A percentile compares a stretch with the other conserved stretches of the same genome.
These are phyloP conservation scores for Artomyces pyxidatus DNA, from an alignment of 768 basidiomycete species.

Conservation along the genomic window DNA sequence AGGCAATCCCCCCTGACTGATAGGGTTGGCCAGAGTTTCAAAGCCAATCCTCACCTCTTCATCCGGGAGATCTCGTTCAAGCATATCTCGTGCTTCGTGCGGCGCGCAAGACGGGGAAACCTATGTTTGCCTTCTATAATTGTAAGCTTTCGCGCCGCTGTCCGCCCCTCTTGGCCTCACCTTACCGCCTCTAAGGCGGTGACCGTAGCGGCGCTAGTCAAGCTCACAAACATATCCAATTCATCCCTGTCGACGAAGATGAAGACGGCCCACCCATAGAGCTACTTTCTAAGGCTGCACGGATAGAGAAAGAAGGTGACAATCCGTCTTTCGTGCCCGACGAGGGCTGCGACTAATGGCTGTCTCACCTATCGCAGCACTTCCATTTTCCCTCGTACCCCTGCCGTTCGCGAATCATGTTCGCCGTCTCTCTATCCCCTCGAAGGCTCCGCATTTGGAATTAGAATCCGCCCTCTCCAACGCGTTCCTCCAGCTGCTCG, in stretches of 20 bases:
- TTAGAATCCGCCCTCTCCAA: constrained; percentile 45
- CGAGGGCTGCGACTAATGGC: not conserved
- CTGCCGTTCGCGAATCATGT: constrained; percentile 82
- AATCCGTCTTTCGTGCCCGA: constrained; percentile 4
- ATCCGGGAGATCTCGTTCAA: constrained; percentile 72
- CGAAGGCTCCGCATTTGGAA: constrained; percentile 27
- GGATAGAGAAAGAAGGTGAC: constrained; percentile 51
- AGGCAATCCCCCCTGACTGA: not conserved
- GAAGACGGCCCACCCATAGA: constrained; percentile 72
- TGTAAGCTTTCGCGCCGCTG: constrained; percentile 34
- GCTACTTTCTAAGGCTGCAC: constrained; percentile 46
- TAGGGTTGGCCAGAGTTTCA: constrained; percentile 44
- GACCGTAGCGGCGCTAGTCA: constrained; percentile 82
- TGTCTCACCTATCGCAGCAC: constrained; percentile 36
- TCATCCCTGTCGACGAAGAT: constrained; percentile 52
- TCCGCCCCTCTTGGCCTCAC: not conserved
- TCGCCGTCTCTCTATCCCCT: constrained; percentile 38
- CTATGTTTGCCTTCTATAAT: constrained; percentile 84
- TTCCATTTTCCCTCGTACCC: constrained; percentile 57
- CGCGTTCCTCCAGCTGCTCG: constrained; percentile 66
- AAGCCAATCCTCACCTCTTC: constrained; percentile 72
- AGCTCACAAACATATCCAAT: constrained; percentile 86
- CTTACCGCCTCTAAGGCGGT: constrained; percentile 42
- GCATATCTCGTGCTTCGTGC: constrained; percentile 68
- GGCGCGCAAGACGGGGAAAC: constrained; percentile 49